Evolutionary conservation across 2,329 filamentous ascomycete genomes (phyloP), one percentile per base, ranked within the genome.

Genomic region (Exophiala sp.): DNA sequence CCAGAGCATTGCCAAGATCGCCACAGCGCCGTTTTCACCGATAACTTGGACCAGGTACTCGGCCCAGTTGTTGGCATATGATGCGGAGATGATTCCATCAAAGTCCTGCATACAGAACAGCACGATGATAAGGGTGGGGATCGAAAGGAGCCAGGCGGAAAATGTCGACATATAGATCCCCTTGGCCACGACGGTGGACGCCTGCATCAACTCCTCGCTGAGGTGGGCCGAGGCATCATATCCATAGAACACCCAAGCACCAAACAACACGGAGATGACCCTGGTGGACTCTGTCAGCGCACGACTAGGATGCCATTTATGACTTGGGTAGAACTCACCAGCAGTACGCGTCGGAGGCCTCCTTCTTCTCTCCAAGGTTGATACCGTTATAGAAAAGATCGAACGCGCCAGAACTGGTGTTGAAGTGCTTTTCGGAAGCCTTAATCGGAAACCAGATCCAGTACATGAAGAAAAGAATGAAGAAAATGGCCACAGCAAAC

Each of bases 81-180:
- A 55, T 4, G 60, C 67, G 1, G 56, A 57, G 24, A 68, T 62
- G 47, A 71, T 66, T 11, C 62, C 64, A 5, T 68, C 63, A 37
- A 71, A 69, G 49, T 70, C 66, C 56, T 69, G 67, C 43, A 70
- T 64, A 56, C 67, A 70, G 59, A 69, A 69, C 2, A 71, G 61
- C n/a, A 70, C 60, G 9, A 70, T 58, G 35, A 69, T 64, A 6
- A 71, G 58, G 1, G 66, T 68, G 34, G 68, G 67, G 2, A 70
- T 53, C 1, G 67, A 70, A 23, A 69, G 50, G 6, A 68, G 3
- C 66, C 66, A 69, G 3, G 66, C 59, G 1, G 63, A 65, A 13
- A 68, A 55, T 1, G 66, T 69, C 6, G 63, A 62, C 50, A 63
- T 62, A 63, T 66, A 70, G 63, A 70, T 70, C 13, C 67, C 67